Percentiles rank a stretch among this genome's conserved stretches.
Evolutionary conservation across 2,329 filamentous ascomycete genomes (phyloP).

Genomic region (Lojkania enalia): DNA sequence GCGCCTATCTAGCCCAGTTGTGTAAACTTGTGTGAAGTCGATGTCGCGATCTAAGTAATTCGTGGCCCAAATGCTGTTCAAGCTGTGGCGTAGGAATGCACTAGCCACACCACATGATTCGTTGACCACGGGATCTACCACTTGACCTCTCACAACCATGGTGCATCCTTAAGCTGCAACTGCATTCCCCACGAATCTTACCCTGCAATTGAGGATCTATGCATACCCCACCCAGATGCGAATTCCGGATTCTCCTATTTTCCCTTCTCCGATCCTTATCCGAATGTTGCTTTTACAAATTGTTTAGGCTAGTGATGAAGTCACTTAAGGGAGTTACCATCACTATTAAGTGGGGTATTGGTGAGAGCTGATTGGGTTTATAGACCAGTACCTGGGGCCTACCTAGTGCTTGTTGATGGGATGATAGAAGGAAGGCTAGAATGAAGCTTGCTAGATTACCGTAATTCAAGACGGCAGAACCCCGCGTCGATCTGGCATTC

Average conservation of each 20-base stretch:
- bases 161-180: neutral
- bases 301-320: neutral
- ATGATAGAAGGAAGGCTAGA: no score
- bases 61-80: slow-evolving; percentile 40
- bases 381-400: neutral
- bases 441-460: no score
- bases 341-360: slow-evolving; percentile 5
- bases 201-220: no score
- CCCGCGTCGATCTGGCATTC: no score
- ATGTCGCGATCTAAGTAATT: slow-evolving; percentile 40
- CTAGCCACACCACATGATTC: slow-evolving; percentile 29
- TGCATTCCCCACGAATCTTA: no score
- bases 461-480: no score
- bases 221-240: no score
- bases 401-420: no score
- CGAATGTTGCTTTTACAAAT: no score
- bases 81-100: slow-evolving; percentile 29
- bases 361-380: neutral
- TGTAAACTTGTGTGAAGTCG: neutral
- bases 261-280: slow-evolving; percentile 2
- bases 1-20: no score
- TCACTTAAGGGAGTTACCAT: slow-evolving; percentile 5
- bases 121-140: no score
- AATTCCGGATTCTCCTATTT: slow-evolving; percentile 5
- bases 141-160: neutral